Base-by-base conservation (phyloP, 2,329 filamentous ascomycete genomes). In the Penicillium griseofulvum region DNA sequence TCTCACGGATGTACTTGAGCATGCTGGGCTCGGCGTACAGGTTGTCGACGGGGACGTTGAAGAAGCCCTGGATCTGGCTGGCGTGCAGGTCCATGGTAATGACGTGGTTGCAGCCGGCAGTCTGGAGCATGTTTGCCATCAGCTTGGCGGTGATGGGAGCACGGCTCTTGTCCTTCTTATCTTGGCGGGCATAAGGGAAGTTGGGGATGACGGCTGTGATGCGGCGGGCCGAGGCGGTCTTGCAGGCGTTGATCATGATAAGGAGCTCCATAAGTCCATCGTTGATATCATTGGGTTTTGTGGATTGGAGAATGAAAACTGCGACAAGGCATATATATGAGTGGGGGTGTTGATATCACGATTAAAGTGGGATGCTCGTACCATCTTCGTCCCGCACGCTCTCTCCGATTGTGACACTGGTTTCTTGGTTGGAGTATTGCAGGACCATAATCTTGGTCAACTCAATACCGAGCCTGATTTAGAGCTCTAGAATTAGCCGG, bases 11-110 rank as follows among this genome's bases (percentile, higher is more conserved):
- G 89, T 91, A 97, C 58, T 90, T 86, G 63, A 96, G 80, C 49
- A 94, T 93, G 61, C 90, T 94, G 2, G 93, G 93, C 76, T 97
- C 92, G 7, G 92, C 93, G 74, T 97, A 97, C 41, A 97, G 83
- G 74, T 97, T 88, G 70, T 88, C 86, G 28, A 88, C 85, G 5
- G 85, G 86, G 16, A 88, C 84, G 59, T 96, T 96, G 82, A 97
- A 97, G 80, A 97, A 97, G 39, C 93, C 93, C 76, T 95, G 90
- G 59, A 95, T 95, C 80, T 97, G 92, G 56, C 87, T 91, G 55
- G 91, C 92, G 71, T 97, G 92, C 55, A 97, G 82, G 70, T 97
- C 92, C 90, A 97, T 96, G 17, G 92, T 97, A 65, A 97, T 96
- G 67, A 96, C 88, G 71, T 92, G 89, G 73, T 91, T 91, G 75